These are phyloP conservation scores for Strobilomyces confusus DNA, from an alignment of 768 basidiomycete species.

Conservation along the genomic window DNA sequence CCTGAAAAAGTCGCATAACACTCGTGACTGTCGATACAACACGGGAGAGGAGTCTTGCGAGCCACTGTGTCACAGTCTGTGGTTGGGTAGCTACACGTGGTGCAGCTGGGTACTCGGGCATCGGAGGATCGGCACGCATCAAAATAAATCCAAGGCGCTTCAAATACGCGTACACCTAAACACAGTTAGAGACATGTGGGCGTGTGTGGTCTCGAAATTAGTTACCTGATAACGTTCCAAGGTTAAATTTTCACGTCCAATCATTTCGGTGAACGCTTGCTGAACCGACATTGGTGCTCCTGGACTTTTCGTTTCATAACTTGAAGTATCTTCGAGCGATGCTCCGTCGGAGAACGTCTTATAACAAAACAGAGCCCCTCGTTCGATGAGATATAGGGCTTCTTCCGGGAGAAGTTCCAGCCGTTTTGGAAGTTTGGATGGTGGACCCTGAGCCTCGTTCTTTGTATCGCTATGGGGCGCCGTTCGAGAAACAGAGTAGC, in stretches of 20 bases:
- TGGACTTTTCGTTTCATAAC: constrained; percentile 37
- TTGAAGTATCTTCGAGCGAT: constrained; percentile 6
- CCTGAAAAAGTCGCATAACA: constrained; percentile 2
- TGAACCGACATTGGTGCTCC: constrained; percentile 88
- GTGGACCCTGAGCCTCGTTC: background rate
- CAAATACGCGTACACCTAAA: constrained; percentile 87
- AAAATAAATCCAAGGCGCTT: constrained; percentile 89
- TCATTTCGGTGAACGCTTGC: constrained; percentile 84
- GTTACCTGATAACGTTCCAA: constrained; percentile 85
- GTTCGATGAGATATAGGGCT: constrained; percentile 87
- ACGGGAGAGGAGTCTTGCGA: constrained; percentile 13
- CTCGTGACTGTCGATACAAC: constrained; percentile 5
- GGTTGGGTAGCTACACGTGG: constrained; percentile 20
- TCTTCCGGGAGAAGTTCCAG: constrained; percentile 94
- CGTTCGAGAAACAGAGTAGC: constrained; percentile 65
- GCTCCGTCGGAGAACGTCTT: constrained; percentile 40
- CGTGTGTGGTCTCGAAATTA: constrained; percentile 7
- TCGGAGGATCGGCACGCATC: constrained; percentile 66
- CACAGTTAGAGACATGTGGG: background rate
- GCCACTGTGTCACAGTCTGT: background rate
- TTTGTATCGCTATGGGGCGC: constrained; percentile 29
- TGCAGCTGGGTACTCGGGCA: constrained; percentile 48
- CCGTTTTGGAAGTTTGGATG: constrained; percentile 51
- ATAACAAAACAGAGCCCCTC: constrained; percentile 86
- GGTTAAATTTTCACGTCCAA: constrained; percentile 72